Conservation (phyloP, 495 filamentous ascomycete genomes). For the Xylaria scruposa region DNA sequence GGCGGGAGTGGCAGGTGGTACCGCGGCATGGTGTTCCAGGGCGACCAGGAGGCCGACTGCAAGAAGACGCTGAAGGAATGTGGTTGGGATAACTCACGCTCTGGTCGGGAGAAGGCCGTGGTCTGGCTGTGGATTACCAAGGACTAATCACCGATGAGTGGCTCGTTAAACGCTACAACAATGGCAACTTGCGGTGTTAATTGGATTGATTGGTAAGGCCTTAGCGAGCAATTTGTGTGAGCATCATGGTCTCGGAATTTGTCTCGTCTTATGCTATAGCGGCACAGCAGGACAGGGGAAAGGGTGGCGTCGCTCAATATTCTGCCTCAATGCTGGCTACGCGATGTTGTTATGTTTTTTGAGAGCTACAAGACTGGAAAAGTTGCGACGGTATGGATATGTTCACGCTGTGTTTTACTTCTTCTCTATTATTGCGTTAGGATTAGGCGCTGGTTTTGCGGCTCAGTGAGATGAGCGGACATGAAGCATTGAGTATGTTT, state of each 20-base stretch:
- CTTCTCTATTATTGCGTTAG: not conserved
- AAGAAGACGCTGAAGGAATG: constrained; percentile 43
- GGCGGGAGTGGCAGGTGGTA: constrained; percentile 49
- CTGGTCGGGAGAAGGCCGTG: constrained; percentile 46
- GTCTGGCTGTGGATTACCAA: constrained; percentile 50
- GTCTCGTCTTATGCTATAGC: not conserved
- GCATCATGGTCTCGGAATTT: not conserved
- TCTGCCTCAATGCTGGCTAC: not conserved
- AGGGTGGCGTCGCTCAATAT: not conserved
- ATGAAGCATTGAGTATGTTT: not conserved
- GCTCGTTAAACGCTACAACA: not conserved
- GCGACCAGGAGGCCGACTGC: constrained; percentile 34
- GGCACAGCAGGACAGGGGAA: not conserved
- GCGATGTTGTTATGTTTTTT: not conserved
- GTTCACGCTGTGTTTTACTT: not conserved
- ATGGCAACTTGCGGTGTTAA: not conserved
- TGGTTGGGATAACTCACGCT: constrained; percentile 47
- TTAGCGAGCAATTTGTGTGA: not conserved
- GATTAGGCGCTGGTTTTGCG: not conserved
- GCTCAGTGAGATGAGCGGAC: not conserved
- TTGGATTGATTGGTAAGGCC: not conserved
- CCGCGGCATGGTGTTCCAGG: constrained; percentile 40
- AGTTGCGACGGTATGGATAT: not conserved
- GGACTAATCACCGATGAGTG: constrained; percentile 32
- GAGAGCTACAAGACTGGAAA: no score